Evolutionary conservation across 768 basidiomycete genomes (phyloP).

Genomic region (Lactarius hatsudake): DNA sequence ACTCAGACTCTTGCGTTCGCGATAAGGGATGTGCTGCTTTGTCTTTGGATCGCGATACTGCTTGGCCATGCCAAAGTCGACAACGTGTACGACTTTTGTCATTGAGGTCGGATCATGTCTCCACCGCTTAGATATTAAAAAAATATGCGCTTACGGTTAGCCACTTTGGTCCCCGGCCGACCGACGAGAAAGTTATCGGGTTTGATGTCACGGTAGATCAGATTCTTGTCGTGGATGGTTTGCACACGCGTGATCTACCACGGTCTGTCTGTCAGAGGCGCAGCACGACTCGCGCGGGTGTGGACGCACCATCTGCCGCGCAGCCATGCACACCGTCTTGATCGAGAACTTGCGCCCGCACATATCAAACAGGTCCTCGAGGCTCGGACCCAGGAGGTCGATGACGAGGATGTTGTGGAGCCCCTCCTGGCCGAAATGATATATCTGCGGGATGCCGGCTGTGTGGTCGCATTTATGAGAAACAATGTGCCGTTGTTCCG

Average conservation of each 20-base stretch:
- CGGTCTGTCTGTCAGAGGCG: not conserved
- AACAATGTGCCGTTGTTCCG: slow-evolving; percentile 16
- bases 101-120: not conserved
- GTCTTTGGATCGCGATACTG: slow-evolving; percentile 99
- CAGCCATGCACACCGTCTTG: slow-evolving; percentile 99
- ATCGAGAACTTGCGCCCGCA: slow-evolving; percentile 96
- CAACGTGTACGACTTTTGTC: slow-evolving; percentile 75
- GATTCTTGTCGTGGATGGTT: slow-evolving; percentile 98
- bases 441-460: slow-evolving; percentile 99
- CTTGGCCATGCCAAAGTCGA: slow-evolving; percentile 99
- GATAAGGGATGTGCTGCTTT: slow-evolving; percentile 98
- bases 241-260: slow-evolving; percentile 87
- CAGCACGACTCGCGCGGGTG: not conserved
- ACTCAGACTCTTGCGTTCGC: slow-evolving; percentile 94
- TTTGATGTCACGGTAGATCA: slow-evolving; percentile 99
- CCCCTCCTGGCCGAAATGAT: slow-evolving; percentile 99
- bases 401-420: slow-evolving; percentile 99
- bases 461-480: slow-evolving; percentile 37
- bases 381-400: slow-evolving; percentile 91
- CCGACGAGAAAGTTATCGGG: slow-evolving; percentile 99
- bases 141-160: slow-evolving; percentile 58
- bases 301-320: slow-evolving; percentile 83
- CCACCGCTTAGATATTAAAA: not conserved
- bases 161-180: slow-evolving; percentile 84
- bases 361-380: slow-evolving; percentile 99